These are phyloP conservation scores for Schizosaccharomyces osmophilus DNA, from an alignment of 805 yeast species.

Conservation along the genomic window DNA sequence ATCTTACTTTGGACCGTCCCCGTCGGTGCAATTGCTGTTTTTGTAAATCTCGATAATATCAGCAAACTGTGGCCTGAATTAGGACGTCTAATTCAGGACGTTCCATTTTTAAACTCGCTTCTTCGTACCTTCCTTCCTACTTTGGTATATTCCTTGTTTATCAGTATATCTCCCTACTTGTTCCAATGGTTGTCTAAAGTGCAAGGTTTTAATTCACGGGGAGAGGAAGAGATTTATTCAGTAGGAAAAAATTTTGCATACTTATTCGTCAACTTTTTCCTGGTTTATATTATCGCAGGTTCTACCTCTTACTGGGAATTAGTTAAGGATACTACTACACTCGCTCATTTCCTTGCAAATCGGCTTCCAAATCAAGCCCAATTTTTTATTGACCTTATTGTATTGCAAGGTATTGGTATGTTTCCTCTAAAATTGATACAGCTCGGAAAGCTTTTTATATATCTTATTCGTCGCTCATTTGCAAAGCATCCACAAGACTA, in stretches of 20 bases:
- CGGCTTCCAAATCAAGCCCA: slow-evolving; percentile 56
- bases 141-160: slow-evolving; percentile 64
- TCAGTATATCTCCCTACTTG: slow-evolving; percentile 59
- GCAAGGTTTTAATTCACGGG: slow-evolving; percentile 78
- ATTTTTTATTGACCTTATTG: slow-evolving; percentile 71
- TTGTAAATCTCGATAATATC: slow-evolving; percentile 57
- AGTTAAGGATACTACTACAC: slow-evolving; percentile 66
- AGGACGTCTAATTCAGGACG: slow-evolving; percentile 38
- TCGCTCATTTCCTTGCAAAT: slow-evolving; percentile 67
- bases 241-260: slow-evolving; percentile 79
- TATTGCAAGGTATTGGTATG: slow-evolving; percentile 58
- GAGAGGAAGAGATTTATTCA: slow-evolving; percentile 75
- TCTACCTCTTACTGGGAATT: slow-evolving; percentile 66
- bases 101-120: slow-evolving; percentile 48
- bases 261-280: slow-evolving; percentile 75
- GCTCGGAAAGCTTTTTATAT: slow-evolving; percentile 51
- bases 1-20: slow-evolving; percentile 61
- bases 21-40: slow-evolving; percentile 60
- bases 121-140: slow-evolving; percentile 84
- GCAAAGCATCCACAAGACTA: slow-evolving; percentile 70
- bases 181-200: slow-evolving; percentile 59
- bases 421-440: slow-evolving; percentile 70
- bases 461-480: slow-evolving; percentile 37
- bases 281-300: slow-evolving; percentile 84
- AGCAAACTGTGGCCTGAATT: slow-evolving; percentile 59